Base-by-base conservation (phyloP, 176 grass and related monocot genomes). In the Lolium multiflorum region DNA sequence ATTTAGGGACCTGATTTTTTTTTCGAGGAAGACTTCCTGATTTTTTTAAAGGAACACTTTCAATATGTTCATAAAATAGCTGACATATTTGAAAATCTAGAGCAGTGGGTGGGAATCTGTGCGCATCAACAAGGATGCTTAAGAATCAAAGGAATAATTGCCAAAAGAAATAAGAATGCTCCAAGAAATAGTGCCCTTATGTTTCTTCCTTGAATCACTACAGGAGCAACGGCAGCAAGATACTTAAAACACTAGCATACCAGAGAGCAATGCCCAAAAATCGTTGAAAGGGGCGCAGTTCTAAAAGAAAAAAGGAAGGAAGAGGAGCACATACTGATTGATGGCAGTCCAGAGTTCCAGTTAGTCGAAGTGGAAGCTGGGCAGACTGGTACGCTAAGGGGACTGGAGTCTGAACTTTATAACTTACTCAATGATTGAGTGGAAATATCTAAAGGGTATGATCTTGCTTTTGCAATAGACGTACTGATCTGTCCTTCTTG, bases 251-350 rank as follows among this genome's bases (percentile, higher is more conserved):
- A 28, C 71, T 26, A 68, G 70, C 1, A 58, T 49, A 9, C 52
- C 38, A 85, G 74, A 81, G 17, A 25, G 6, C 15, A 2, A 21
- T 21, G 17, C 71, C 28, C 10, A 49, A 58, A 82, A 58, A 82
- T 21, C 11, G 16, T 75, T 24, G 22, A 49, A 65, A 57, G 25
- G 35, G 81, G 16, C 28, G 75, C 2, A 78, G 26, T 26, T 71
- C 24, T 78, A 37, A 71, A 83, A 43, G 35, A 41, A 11, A 12
- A 20, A 20, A 38, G 39, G 28, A 43, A 14, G 8, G 57, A 89
- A 55, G 47, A 39, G 67, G 22, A 76, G 11, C 16, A 76, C 82
- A 85, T 85, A 89, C 83, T 81, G 24, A 76, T 85, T 2, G 35
- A 76, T 50, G 63, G 66, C 9, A 17, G 44, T 60, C 60, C 70